Evolutionary conservation across 805 yeast genomes (phyloP).

Genomic region (Tetrapisispora nanseiensis): DNA sequence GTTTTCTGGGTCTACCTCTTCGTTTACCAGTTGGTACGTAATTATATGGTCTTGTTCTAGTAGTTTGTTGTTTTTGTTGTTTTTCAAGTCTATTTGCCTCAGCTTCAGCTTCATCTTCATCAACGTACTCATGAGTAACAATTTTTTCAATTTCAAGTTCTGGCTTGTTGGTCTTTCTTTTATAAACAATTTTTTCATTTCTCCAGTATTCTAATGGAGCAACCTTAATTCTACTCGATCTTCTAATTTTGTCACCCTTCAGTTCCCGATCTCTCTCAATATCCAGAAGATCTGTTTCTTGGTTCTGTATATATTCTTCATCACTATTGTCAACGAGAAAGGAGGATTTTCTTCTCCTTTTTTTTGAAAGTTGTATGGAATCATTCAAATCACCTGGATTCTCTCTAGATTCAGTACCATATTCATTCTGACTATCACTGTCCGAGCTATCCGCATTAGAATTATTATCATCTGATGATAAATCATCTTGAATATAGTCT

Average conservation of each 20-base stretch:
- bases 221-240: slow-evolving; percentile 56
- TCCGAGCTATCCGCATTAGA: neutral
- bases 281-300: neutral
- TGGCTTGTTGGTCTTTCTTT: slow-evolving; percentile 30
- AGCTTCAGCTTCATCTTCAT: slow-evolving; percentile 24
- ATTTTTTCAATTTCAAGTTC: slow-evolving; percentile 52
- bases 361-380: neutral
- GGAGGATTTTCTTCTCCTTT: slow-evolving; percentile 3
- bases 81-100: slow-evolving; percentile 10
- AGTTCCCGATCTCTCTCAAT: slow-evolving; percentile 5
- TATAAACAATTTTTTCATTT: slow-evolving; percentile 64
- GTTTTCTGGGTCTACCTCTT: slow-evolving; percentile 24
- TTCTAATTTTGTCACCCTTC: slow-evolving; percentile 35
- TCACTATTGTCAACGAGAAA: slow-evolving; percentile 6
- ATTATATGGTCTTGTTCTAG: slow-evolving; percentile 15
- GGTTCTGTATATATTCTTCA: slow-evolving; percentile 4
- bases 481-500: slow-evolving; percentile 26
- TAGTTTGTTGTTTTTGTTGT: slow-evolving; percentile 6
- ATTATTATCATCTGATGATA: slow-evolving; percentile 6
- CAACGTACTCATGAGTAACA: slow-evolving; percentile 33
- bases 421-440: slow-evolving; percentile 11
- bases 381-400: neutral
- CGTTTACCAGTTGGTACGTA: slow-evolving; percentile 19
- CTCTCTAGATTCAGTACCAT: slow-evolving; percentile 3
- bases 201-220: slow-evolving; percentile 79